These are phyloP conservation scores for Blastomyces silverae DNA, from an alignment of 2,329 filamentous ascomycete species.

Conservation along the genomic window DNA sequence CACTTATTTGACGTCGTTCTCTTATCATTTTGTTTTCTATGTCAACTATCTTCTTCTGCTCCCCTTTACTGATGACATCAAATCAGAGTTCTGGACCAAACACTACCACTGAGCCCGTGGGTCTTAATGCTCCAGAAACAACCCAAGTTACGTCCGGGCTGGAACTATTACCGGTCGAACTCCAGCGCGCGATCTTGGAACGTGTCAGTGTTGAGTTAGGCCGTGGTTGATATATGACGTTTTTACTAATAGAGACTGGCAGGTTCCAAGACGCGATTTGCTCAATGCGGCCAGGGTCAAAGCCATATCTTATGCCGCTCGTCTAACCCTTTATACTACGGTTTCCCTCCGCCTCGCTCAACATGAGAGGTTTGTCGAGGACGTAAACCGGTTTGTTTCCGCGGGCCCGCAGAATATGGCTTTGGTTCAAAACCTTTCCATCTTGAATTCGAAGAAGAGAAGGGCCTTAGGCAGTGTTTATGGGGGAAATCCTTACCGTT, in stretches of 20 bases:
- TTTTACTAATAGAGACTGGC: neutral
- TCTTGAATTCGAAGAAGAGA: slow-evolving; percentile 8
- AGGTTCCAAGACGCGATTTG: slow-evolving; percentile 6
- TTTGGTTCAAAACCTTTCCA: slow-evolving; percentile 3
- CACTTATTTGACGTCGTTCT: neutral
- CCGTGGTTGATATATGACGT: neutral
- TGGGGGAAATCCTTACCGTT: neutral
- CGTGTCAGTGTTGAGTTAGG: neutral
- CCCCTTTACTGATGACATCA: neutral
- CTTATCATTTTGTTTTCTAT: neutral
- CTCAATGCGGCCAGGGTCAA: slow-evolving; percentile 4
- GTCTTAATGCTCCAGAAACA: neutral
- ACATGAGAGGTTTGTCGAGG: neutral
- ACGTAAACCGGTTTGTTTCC: neutral
- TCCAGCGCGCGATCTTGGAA: slow-evolving; percentile 5
- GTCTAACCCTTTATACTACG: neutral
- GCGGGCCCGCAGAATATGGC: neutral
- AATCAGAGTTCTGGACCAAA: neutral
- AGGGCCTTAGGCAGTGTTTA: no score
- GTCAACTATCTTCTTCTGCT: neutral
- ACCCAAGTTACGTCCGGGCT: neutral
- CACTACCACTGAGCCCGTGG: neutral
- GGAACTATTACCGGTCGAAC: neutral
- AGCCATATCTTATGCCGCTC: neutral
- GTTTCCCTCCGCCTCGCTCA: slow-evolving; percentile 9